Conservation (phyloP, 2,329 filamentous ascomycete genomes). For the Pseudocercospora pini-densiflorae region DNA sequence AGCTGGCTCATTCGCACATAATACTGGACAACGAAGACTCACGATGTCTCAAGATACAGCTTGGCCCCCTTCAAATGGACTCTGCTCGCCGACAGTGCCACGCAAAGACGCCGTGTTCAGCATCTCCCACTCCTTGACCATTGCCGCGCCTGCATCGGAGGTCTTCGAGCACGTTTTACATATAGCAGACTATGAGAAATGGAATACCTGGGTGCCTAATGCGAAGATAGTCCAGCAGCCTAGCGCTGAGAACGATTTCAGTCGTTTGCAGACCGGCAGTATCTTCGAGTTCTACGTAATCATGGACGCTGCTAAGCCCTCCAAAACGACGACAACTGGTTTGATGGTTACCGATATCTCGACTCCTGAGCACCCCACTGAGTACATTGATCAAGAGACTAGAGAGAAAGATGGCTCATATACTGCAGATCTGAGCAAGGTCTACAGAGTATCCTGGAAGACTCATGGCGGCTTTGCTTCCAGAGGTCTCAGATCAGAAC, state of each 20-base stretch:
- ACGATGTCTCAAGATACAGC: slow-evolving; percentile 1
- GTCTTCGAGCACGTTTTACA: slow-evolving; percentile 49
- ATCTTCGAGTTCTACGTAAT: slow-evolving; percentile 33
- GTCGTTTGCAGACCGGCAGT: slow-evolving; percentile 23
- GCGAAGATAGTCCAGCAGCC: slow-evolving; percentile 41
- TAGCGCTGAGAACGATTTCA: slow-evolving; percentile 11
- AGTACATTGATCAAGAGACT: slow-evolving; percentile 27
- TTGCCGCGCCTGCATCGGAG: slow-evolving; percentile 44
- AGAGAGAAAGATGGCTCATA: slow-evolving; percentile 25
- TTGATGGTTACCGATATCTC: slow-evolving; percentile 35
- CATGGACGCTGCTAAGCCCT: slow-evolving; percentile 35
- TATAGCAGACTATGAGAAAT: slow-evolving; percentile 49
- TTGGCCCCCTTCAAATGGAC: slow-evolving; percentile 34
- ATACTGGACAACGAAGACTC: not conserved
- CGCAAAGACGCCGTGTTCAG: slow-evolving; percentile 30
- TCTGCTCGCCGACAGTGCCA: slow-evolving; percentile 30
- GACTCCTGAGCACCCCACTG: slow-evolving; percentile 29
- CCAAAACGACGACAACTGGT: slow-evolving; percentile 24
- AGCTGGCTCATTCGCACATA: too few species aligned
- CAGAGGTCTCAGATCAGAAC: slow-evolving; percentile 31
- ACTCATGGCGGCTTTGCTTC: slow-evolving; percentile 30
- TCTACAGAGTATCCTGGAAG: slow-evolving; percentile 36
- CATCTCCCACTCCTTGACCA: slow-evolving; percentile 34
- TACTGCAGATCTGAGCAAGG: slow-evolving; percentile 27
- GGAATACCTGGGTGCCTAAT: slow-evolving; percentile 50